Evolutionary conservation across 371 early-diverging fungal genomes (phyloP), one percentile per base, ranked within the genome.

Genomic region (Capniomyces stellatus): DNA sequence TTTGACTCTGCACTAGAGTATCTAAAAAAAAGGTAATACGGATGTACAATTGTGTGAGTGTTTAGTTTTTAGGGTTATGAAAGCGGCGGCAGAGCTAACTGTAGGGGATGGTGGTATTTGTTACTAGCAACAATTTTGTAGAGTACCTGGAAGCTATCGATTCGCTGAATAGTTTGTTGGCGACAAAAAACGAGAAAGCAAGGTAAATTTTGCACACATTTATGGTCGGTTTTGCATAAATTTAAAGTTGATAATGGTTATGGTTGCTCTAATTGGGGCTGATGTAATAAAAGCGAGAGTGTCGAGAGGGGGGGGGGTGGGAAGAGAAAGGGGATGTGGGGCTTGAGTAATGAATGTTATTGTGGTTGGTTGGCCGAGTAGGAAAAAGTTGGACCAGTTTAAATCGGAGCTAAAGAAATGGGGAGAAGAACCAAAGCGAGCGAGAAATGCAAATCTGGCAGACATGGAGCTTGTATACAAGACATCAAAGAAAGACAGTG

Each of bases 371-470:
- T n/a, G n/a, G n/a, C n/a, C n/a, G n/a, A n/a, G n/a, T n/a, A n/a
- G n/a, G n/a, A n/a, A n/a, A n/a, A n/a, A n/a, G n/a, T n/a, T n/a
- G n/a, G n/a, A n/a, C n/a, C n/a, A n/a, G n/a, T 35, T 35, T 15
- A 35, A 35, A 15, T 10, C 6, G 15, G 15, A 35, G 6, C 35
- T 35, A 6, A 35, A 29, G n/a, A 13, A 51, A 30, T 35, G 23
- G 29, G 19, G 23, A 2, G 19, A 19, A n/a, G 51, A 51, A 24
- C 51, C 51, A 3, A 30, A 19, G 12, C 29, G 39, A 51, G 39
- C 23, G 51, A 73, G 83, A 21, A 80, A 79, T 0, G 83, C 89
- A 0, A 85, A 77, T 62, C 66, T 89, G 44, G 87, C 82, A 3
- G 78, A 83, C 58, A 60, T 85, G 13, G 78, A 84, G 49, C 65